phyloP scores from a whole-genome alignment of 106 monocot genomes.

The Amphibolis antarctica region DNA sequence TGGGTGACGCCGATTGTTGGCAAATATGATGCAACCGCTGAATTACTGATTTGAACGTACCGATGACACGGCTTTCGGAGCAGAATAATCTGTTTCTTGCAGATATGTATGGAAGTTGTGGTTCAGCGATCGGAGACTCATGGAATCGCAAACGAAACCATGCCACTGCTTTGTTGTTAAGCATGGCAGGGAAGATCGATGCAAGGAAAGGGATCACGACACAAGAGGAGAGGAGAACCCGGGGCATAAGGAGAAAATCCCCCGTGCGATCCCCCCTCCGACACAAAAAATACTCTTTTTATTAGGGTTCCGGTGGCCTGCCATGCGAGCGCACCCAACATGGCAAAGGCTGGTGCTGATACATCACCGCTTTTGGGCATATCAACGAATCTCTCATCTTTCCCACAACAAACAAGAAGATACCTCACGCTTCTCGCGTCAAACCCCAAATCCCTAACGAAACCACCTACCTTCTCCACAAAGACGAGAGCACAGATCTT shows the following conservation, averaged over 20 bases:
- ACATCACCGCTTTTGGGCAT: background rate
- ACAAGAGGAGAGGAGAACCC: background rate
- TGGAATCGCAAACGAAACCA: too few relatives aligned
- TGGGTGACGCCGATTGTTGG: too few relatives aligned
- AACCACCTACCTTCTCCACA: background rate
- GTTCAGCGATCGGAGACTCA: too few relatives aligned
- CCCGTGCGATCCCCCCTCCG: background rate
- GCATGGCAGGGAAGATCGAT: background rate
- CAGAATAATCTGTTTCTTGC: too few relatives aligned
- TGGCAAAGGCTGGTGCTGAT: slow-evolving; percentile 10
- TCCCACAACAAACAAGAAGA: background rate
- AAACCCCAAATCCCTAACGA: background rate
- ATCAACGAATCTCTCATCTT: background rate
- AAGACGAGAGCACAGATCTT: too few relatives aligned
- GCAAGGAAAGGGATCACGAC: background rate
- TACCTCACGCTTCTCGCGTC: too few relatives aligned
- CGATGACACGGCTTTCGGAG: too few relatives aligned
- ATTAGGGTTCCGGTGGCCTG: slow-evolving; percentile 9
- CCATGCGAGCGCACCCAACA: slow-evolving; percentile 23
- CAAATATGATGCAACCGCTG: too few relatives aligned
- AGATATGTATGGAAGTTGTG: too few relatives aligned
- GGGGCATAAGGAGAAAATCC: background rate
- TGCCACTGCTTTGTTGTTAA: too few relatives aligned
- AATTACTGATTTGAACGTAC: too few relatives aligned
- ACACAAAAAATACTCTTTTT: background rate